phyloP scores from a whole-genome alignment of 208 protist genomes.

The Porcisia hertigi region DNA sequence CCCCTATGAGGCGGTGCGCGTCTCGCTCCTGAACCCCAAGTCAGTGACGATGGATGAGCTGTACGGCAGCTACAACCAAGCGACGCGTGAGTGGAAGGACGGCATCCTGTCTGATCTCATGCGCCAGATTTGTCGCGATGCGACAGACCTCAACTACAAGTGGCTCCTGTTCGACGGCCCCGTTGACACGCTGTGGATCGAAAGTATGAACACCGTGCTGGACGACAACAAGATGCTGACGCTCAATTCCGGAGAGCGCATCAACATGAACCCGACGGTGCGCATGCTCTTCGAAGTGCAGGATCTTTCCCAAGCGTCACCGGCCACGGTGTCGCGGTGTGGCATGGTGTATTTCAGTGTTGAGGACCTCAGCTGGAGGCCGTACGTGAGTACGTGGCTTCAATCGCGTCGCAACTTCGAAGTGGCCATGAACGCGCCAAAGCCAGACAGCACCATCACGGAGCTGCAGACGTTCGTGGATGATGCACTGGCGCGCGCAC shows the following conservation, averaged over 20 bases:
- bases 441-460: conserved; percentile 86
- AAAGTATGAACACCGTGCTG: conserved; percentile 99
- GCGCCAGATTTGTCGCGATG: conserved; percentile 92
- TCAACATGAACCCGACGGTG: conserved; percentile 95
- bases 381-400: conserved; percentile 95
- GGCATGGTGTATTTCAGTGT: conserved; percentile 98
- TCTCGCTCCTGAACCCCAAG: conserved; percentile 97
- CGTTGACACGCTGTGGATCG: conserved; percentile 99
- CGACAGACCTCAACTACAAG: conserved; percentile 92
- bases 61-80: conserved; percentile 97
- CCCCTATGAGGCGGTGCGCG: conserved; percentile 85
- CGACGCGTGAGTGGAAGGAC: conserved; percentile 98
- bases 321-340: conserved; percentile 98
- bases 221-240: conserved; percentile 99
- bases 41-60: conserved; percentile 96
- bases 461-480: conserved; percentile 88
- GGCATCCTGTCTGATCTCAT: conserved; percentile 96
- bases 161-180: conserved; percentile 99
- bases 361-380: conserved; percentile 94
- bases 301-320: conserved; percentile 97
- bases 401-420: conserved; percentile 81
- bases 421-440: conserved; percentile 87
- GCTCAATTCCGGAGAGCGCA: conserved; percentile 98
- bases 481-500: conserved; percentile 74
- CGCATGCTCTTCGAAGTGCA: conserved; percentile 99